These are phyloP conservation scores for Lachancea lanzarotensis DNA, from an alignment of 805 yeast species.

Conservation along the genomic window DNA sequence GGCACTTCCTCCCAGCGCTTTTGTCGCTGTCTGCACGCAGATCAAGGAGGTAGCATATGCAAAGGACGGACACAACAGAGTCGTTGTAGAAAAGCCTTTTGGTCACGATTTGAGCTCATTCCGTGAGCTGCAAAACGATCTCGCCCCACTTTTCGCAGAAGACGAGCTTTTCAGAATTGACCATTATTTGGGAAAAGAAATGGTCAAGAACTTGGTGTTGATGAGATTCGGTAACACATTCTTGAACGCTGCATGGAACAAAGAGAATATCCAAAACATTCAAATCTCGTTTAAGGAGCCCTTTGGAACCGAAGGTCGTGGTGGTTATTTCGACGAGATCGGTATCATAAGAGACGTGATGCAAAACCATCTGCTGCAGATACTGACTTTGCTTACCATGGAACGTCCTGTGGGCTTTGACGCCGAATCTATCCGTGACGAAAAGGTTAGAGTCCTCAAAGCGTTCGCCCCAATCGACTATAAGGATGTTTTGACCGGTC, in stretches of 20 bases:
- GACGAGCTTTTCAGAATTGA: slow-evolving; percentile 93
- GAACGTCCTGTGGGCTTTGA: slow-evolving; percentile 89
- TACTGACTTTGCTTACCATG: slow-evolving; percentile 86
- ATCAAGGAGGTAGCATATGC: slow-evolving; percentile 66
- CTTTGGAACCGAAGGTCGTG: slow-evolving; percentile 99
- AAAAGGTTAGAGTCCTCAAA: slow-evolving; percentile 87
- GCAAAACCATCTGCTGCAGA: slow-evolving; percentile 95
- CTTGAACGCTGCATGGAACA: slow-evolving; percentile 85
- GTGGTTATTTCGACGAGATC: slow-evolving; percentile 92
- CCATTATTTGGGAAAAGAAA: slow-evolving; percentile 95
- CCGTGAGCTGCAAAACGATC: slow-evolving; percentile 63
- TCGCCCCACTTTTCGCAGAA: slow-evolving; percentile 84
- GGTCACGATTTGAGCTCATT: slow-evolving; percentile 85
- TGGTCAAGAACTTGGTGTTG: slow-evolving; percentile 89
- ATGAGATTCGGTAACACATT: slow-evolving; percentile 88
- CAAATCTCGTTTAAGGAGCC: slow-evolving; percentile 94
- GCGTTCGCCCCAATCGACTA: slow-evolving; percentile 64
- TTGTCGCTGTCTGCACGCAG: slow-evolving; percentile 68
- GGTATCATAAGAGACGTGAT: slow-evolving; percentile 97
- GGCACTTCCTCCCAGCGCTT: slow-evolving; percentile 92
- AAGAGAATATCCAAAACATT: slow-evolving; percentile 65
- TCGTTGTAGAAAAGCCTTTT: slow-evolving; percentile 95
- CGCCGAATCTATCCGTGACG: slow-evolving; percentile 93
- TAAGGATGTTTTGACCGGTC: slow-evolving; percentile 74
- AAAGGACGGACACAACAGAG: slow-evolving; percentile 61